Evolutionary conservation across 768 basidiomycete genomes (phyloP), one percentile per base, ranked within the genome.

Genomic region (Suillus sp.): DNA sequence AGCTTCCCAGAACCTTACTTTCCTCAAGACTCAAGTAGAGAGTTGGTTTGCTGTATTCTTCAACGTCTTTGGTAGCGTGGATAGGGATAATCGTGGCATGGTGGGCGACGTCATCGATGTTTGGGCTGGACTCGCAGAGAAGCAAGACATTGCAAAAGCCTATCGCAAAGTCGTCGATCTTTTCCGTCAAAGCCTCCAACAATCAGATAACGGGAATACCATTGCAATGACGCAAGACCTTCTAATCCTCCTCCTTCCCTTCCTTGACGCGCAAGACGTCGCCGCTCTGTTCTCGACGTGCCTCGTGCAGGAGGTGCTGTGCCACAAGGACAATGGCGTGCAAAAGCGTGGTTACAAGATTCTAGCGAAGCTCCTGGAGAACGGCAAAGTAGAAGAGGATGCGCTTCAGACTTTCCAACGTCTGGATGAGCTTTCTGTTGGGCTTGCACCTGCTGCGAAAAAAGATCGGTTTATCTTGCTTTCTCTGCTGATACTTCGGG

Each of bases 291-390:
- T 93, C 74, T 79, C 84, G 30, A 77, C 89, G n/a, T 91, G 85
- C 62, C 78, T 93, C n/a, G 81, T 84, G 0, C 72, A 81, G 1
- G 84, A 86, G 35, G 84, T 97, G 27, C 80, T 99, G 6, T 84
- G 84, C 60, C 87, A 86, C 68, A 85, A 80, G 68, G 95, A 98
- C 70, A 92, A 92, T 58, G 93, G 88, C 3, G 88, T 96, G 6
- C 96, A 99, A 78, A 99, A 99, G 78, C 92, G 96, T 68, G 92
- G 89, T 10, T 99, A 99, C 78, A 91, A 96, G 71, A 87, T 91
- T 20, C 81, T 99, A 18, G 82, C 89, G 37, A 89, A 89, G 67
- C 74, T 95, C 47, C 75, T 89, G n/a, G 89, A 90, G 70, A 79
- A 79, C 59, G 82, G 80, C 0, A 89, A 90, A 70, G 79, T 89